Percentiles rank a stretch among this genome's conserved stretches.
Conservation (phyloP, 1,284 basidiomycete species). For the Cystobasidium sp. region DNA sequence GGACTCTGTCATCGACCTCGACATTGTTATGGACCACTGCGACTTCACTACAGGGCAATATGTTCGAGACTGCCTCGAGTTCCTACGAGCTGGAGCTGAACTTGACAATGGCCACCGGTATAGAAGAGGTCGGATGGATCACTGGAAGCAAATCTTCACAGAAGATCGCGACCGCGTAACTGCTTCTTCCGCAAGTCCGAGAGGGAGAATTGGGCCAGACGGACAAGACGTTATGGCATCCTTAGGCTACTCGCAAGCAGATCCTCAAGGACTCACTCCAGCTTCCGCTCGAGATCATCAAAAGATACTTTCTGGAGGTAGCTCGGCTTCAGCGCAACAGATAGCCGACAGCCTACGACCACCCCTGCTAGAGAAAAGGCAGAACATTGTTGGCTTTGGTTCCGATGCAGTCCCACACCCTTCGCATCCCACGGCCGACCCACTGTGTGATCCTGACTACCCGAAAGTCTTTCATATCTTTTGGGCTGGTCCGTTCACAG, state of each 20-base stretch:
- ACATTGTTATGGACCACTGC: constrained; percentile 83
- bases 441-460: constrained; percentile 69
- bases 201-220: neutral
- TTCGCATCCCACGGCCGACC: constrained; percentile 55
- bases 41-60: constrained; percentile 78
- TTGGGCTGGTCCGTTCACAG: constrained; percentile 81
- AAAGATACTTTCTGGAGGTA: neutral
- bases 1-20: constrained; percentile 81
- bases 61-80: constrained; percentile 76
- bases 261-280: constrained; percentile 26
- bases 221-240: constrained; percentile 38
- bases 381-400: constrained; percentile 40
- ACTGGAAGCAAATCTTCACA: constrained; percentile 70
- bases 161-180: constrained; percentile 61
- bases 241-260: constrained; percentile 35
- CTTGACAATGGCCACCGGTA: constrained; percentile 67
- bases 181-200: neutral
- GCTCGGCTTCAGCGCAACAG: neutral
- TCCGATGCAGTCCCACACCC: constrained; percentile 53
- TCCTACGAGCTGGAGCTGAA: constrained; percentile 69
- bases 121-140: constrained; percentile 65
- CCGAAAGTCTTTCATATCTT: constrained; percentile 82
- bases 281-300: constrained; percentile 28
- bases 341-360: neutral
- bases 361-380: constrained; percentile 5